Evolutionary conservation across 192 early-diverging fungal genomes (phyloP), one percentile per base, ranked within the genome.

Genomic region (Endogone sp.): DNA sequence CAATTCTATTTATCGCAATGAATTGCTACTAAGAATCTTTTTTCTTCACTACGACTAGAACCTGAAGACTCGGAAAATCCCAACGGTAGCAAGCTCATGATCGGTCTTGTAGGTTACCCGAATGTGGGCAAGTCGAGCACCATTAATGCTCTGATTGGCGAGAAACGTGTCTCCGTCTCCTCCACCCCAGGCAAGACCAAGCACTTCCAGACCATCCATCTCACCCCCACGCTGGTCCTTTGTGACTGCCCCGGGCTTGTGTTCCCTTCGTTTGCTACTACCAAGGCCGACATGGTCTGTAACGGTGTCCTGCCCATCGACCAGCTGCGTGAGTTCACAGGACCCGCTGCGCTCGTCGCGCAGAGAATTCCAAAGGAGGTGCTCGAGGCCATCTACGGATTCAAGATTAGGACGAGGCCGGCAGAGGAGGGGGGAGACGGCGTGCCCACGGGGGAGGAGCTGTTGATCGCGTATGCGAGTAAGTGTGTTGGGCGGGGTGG

Each of bases 231-330:
- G 29, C 78, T 96, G 44, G 80, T 98, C 22, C 91, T 99, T 54
- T 99, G 98, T 77, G 98, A 99, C 82, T 99, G 98, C 82, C 98
- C 98, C 58, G 98, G 98, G 73, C 84, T 99, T 24, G 98, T 99
- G 20, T 98, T 99, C 86, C 98, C 98, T 20, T 92, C 94, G 4
- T 99, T 99, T 79, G 95, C 96, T 11, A 98, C 96, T 2, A 98
- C 97, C 16, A 91, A 95, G 77, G 98, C 95, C 25, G 98, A 99
- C 71, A 95, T 98, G 91, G 95, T 99, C 44, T 92, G 94, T 75
- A 98, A 99, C 74, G 98, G 98, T 80, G 91, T 99, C 24, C 83
- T 99, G 70, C 98, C 98, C 27, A 97, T 99, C 69, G 98, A 99
- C 84, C 96, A 99, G 77, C 77, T 99, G 71, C 86, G 98, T 56